A percentile compares a stretch with the other conserved stretches of the same genome.
phyloP scores from a whole-genome alignment of 2,329 filamentous ascomycete species.

The Talaromyces islandicus region DNA sequence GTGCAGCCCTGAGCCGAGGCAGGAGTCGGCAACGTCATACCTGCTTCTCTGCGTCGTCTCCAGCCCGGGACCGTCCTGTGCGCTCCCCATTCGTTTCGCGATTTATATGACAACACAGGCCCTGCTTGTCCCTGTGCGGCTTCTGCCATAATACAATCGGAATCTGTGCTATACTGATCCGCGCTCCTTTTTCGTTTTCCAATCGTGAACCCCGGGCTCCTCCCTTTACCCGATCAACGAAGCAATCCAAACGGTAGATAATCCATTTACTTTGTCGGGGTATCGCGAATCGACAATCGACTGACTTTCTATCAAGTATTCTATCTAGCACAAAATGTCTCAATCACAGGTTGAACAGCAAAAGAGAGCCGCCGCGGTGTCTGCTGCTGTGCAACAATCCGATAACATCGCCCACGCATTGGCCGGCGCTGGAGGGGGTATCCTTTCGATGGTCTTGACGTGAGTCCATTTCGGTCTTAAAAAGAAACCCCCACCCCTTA shows the following conservation, averaged over 20 bases:
- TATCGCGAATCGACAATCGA: not conserved
- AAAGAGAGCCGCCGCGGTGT: slow-evolving; percentile 41
- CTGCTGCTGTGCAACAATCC: slow-evolving; percentile 70
- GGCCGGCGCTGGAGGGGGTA: slow-evolving; percentile 84
- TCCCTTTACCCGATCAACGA: not conserved
- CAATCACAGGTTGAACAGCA: slow-evolving; percentile 31
- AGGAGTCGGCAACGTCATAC: slow-evolving; percentile 12
- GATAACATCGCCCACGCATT: slow-evolving; percentile 97
- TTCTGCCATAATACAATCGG: not conserved
- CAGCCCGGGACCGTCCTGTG: not conserved
- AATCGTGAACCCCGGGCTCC: not conserved
- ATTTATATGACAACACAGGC: not conserved
- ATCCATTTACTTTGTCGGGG: not conserved
- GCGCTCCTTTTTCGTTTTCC: not conserved
- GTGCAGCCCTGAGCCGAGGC: slow-evolving; percentile 11
- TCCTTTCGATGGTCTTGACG: slow-evolving; percentile 94
- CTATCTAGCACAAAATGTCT: slow-evolving; percentile 28
- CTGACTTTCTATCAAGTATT: not conserved
- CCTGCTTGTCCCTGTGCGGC: not conserved
- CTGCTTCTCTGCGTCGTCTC: not conserved
- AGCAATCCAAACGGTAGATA: not conserved
- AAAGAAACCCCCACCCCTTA: not conserved
- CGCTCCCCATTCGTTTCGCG: not conserved
- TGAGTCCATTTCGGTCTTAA: slow-evolving; percentile 28
- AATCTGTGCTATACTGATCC: not conserved